Base-by-base conservation (phyloP, 1,139 yeast species). In the Yamadazyma sp. region DNA sequence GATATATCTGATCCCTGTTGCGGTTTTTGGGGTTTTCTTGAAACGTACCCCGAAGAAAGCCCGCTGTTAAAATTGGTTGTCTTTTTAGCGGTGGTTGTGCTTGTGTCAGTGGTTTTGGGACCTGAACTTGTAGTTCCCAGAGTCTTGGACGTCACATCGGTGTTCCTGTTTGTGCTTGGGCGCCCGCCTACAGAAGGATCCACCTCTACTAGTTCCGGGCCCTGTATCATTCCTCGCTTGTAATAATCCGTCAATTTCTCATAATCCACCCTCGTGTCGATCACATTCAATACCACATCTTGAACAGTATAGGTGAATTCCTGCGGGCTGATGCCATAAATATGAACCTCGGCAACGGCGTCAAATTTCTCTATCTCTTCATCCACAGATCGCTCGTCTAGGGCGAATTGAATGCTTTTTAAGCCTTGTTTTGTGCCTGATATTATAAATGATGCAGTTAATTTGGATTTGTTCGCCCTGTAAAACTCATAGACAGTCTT, bases 371-470 rank as follows among this genome's bases (percentile, higher is more conserved):
- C 43, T 18, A 55, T 26, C 24, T 46, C 54, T 2, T 49, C 43
- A 4, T 50, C 54, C 33, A 60, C 40, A 2, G 48, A 47, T 33
- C 55, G 58, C 37, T 55, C 55, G 3, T 27, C 26, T 22, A 51
- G 49, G 8, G 56, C 53, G 24, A 61, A 43, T 38, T 58, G 58
- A 22, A 68, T 51, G 3, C 47, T 43, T 29, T 50, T 43, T 17
- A 31, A 34, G 7, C 41, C 47, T 4, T 44, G 18, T 15, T 43
- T 44, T 4, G 24, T 26, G 0, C 76, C 76, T 1, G 62, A 56
- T 18, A 64, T 61, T 2, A 71, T 42, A 41, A 65, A 69, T 0
- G 68, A 53, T 1, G 73, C 75, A 10, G 54, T 45, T 7, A 70
- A 40, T 41, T 57, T 59, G 5, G 59, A 53, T 40, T 50, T 57